phyloP scores from a whole-genome alignment of 2,329 filamentous ascomycete species.

The Ascochyta rabiei region DNA sequence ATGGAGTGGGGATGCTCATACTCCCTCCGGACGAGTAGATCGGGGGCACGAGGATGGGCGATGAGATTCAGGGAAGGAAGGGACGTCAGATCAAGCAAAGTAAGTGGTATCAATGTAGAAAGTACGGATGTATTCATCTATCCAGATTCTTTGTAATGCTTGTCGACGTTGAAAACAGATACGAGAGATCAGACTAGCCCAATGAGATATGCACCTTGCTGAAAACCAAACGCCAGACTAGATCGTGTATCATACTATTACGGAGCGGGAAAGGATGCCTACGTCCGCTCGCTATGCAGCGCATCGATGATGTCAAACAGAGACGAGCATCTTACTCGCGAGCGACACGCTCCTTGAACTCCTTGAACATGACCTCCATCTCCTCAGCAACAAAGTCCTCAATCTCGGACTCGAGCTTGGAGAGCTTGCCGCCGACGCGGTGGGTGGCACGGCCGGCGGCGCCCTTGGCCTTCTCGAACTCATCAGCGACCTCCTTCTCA shows the following conservation, averaged over 20 bases:
- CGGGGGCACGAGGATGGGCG: too few relatives aligned
- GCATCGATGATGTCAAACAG: neutral
- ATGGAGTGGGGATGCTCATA: too few relatives aligned
- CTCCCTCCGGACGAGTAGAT: too few relatives aligned
- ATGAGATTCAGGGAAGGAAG: neutral
- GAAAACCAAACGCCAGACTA: conserved; percentile 12
- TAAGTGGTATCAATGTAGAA: neutral
- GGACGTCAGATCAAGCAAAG: neutral
- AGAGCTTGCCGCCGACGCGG: conserved; percentile 54
- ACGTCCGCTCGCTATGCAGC: conserved; percentile 12
- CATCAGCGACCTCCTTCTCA: conserved; percentile 44
- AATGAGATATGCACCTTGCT: conserved; percentile 23
- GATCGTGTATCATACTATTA: conserved; percentile 18
- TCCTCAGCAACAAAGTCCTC: conserved; percentile 57
- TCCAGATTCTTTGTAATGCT: conserved; percentile 5
- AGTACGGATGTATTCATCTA: conserved; percentile 5
- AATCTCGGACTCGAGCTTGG: conserved; percentile 53
- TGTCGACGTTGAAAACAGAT: neutral
- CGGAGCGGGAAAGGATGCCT: conserved; percentile 6
- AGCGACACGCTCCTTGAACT: conserved; percentile 50
- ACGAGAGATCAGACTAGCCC: conserved; percentile 13
- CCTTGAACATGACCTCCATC: conserved; percentile 61
- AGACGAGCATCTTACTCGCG: conserved; percentile 34
- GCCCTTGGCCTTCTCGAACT: conserved; percentile 45
- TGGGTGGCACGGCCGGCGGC: conserved; percentile 50